Percentiles rank a stretch among this genome's conserved stretches.
Evolutionary conservation across 768 basidiomycete species (phyloP).

Genomic region (Collybia nuda): DNA sequence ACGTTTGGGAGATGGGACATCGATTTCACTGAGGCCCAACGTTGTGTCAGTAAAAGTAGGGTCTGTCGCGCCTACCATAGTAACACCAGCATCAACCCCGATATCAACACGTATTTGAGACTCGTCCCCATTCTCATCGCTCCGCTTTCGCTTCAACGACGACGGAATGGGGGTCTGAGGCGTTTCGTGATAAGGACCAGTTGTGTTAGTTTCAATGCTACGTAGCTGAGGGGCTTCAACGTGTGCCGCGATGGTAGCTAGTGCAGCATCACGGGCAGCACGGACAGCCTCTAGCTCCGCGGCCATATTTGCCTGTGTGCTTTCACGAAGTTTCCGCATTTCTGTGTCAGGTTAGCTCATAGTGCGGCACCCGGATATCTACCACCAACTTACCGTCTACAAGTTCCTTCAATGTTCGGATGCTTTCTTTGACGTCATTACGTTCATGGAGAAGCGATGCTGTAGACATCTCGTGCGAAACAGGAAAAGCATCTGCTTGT

Average conservation of each 20-base stretch:
- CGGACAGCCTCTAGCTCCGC: constrained; percentile 44
- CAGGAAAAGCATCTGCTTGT: constrained; percentile 15
- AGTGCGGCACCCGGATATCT: not conserved
- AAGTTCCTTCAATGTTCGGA: constrained; percentile 34
- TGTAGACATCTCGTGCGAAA: constrained; percentile 2
- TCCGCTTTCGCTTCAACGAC: constrained; percentile 66
- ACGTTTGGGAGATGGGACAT: constrained; percentile 42
- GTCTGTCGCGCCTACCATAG: constrained; percentile 9
- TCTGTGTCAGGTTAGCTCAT: constrained; percentile 28
- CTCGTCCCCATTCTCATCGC: constrained; percentile 41
- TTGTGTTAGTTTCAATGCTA: constrained; percentile 11
- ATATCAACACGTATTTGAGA: constrained; percentile 22
- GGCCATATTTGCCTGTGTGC: constrained; percentile 43
- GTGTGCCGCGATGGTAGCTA: constrained; percentile 30
- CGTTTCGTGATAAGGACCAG: constrained; percentile 14
- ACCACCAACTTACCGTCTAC: constrained; percentile 35
- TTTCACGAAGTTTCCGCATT: constrained; percentile 42
- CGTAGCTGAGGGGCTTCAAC: constrained; percentile 29
- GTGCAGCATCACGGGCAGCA: constrained; percentile 36
- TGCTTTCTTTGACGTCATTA: constrained; percentile 27
- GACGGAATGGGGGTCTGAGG: constrained; percentile 29
- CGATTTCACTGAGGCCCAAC: constrained; percentile 17
- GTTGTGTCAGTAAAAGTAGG: constrained; percentile 1
- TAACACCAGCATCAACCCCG: constrained; percentile 10
- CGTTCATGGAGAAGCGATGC: constrained; percentile 15